Evolutionary conservation across 495 filamentous ascomycete genomes (phyloP).

Genomic region (Tetracladium marchalianum): DNA sequence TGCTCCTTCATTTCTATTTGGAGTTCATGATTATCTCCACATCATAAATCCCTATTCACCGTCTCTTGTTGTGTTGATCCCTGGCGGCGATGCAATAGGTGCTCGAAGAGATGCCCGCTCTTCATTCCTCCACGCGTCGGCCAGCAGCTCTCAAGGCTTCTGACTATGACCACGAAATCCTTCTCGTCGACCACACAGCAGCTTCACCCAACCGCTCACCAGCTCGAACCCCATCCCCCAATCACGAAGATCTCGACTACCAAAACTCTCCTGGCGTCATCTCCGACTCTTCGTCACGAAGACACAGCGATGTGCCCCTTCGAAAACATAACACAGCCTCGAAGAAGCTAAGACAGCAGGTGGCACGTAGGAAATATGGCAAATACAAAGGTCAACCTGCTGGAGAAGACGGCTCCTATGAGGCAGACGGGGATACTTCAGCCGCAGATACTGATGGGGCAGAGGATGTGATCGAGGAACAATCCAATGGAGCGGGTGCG

Average conservation of each 20-base stretch:
- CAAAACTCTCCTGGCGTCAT: background rate
- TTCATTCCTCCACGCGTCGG: constrained; percentile 28
- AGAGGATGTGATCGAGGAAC: background rate
- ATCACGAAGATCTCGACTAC: background rate
- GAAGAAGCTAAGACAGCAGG: constrained; percentile 33
- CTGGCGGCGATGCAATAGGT: background rate
- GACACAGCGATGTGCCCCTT: constrained; percentile 14
- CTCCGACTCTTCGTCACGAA: constrained; percentile 14
- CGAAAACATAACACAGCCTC: constrained; percentile 6
- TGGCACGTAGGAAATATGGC: constrained; percentile 47
- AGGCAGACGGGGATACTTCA: constrained; percentile 12
- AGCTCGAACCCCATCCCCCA: constrained; percentile 7
- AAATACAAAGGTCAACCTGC: constrained; percentile 47
- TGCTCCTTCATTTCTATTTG: no score
- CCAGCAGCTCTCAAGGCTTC: constrained; percentile 35
- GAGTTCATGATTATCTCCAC: background rate
- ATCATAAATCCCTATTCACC: background rate
- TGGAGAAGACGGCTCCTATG: constrained; percentile 17
- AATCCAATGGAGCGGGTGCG: constrained; percentile 1
- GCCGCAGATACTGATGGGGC: background rate
- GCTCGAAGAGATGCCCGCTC: constrained; percentile 15
- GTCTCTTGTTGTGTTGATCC: background rate
- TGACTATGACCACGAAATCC: constrained; percentile 54
- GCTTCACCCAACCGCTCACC: background rate
- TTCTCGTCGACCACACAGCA: constrained; percentile 40